phyloP scores from a whole-genome alignment of 108 stramenopile genomes.

The Halocafeteria seosinensis region DNA sequence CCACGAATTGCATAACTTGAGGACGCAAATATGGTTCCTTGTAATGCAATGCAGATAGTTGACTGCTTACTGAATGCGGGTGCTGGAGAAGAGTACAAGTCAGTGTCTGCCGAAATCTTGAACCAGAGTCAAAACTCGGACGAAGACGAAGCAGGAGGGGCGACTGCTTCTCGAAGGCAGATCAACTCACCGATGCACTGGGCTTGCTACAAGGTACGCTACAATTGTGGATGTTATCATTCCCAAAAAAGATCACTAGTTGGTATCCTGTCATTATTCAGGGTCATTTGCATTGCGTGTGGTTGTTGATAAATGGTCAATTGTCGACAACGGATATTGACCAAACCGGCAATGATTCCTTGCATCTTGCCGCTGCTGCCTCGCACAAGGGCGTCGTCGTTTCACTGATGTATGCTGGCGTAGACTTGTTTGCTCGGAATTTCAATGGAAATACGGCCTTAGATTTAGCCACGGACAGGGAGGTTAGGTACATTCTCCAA shows the following conservation, averaged over 20 bases:
- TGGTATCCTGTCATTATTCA: background rate
- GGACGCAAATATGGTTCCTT: background rate
- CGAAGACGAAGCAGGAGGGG: background rate
- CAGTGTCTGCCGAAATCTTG: background rate
- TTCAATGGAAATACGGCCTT: background rate
- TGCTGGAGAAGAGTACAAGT: background rate
- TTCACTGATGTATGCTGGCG: background rate
- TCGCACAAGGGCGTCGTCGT: background rate
- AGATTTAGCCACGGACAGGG: background rate
- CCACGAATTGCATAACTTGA: background rate
- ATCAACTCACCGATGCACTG: background rate
- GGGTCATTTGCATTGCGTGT: background rate
- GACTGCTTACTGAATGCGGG: background rate
- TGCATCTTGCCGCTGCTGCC: background rate
- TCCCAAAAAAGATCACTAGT: background rate
- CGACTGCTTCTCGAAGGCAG: background rate
- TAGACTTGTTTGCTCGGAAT: background rate
- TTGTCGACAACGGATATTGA: background rate
- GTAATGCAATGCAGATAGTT: background rate
- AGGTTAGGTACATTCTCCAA: background rate
- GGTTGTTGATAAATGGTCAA: background rate
- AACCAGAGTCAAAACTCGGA: background rate
- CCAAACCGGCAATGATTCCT: background rate
- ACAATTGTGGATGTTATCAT: too few species aligned
- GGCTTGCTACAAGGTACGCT: background rate